phyloP scores from a whole-genome alignment of 163 green algal species.

The Botryococcus braunii region DNA sequence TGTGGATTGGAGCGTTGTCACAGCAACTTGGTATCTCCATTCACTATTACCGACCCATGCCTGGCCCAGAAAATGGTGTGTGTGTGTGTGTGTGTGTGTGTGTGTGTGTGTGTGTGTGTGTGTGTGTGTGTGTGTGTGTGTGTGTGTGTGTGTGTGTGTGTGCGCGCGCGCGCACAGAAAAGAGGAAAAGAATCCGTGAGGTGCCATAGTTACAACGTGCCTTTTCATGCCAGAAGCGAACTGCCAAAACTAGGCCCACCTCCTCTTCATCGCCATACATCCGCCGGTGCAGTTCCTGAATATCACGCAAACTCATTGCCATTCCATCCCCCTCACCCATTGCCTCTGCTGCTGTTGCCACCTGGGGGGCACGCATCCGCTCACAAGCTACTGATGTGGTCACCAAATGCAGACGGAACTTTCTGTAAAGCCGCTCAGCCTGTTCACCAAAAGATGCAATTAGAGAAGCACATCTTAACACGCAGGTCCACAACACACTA shows the following conservation, averaged over 20 bases:
- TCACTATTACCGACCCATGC: no score
- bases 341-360: conserved; percentile 9
- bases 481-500: background rate
- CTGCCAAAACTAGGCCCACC: conserved; percentile 1
- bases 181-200: background rate
- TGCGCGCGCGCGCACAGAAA: background rate
- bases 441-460: no score
- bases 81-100: no score
- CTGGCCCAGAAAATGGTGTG: no score
- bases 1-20: no score
- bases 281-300: background rate
- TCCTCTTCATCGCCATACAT: conserved; percentile 2
- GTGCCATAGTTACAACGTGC: background rate
- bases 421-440: conserved; percentile 22
- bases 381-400: conserved; percentile 37
- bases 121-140: no score
- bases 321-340: conserved; percentile 35
- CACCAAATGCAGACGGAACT: conserved; percentile 38
- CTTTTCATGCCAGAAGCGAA: background rate
- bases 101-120: no score
- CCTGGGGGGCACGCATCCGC: conserved; percentile 1
- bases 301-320: conserved; percentile 10
- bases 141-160: no score
- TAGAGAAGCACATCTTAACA: conserved; percentile 16
- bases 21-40: no score